Evolutionary conservation across 805 yeast genomes (phyloP).

Genomic region (Schizosaccharomyces pombe): DNA sequence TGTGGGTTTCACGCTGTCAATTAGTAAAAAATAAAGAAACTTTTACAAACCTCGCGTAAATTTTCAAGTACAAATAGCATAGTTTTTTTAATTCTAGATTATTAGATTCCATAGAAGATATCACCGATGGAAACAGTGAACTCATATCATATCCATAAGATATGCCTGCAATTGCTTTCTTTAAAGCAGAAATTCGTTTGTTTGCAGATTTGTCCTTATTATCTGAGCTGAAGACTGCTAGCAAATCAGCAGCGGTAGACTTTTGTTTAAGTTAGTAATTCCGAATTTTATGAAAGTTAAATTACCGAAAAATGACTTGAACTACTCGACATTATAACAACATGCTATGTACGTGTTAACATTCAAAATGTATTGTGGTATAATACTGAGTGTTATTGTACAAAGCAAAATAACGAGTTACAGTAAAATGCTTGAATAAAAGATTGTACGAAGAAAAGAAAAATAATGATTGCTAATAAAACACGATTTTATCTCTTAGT

Average conservation of each 20-base stretch:
- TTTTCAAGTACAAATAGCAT: constrained; percentile 38
- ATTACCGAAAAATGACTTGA: too few species aligned
- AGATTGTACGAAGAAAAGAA: too few species aligned
- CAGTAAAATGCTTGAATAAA: too few species aligned
- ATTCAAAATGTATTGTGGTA: too few species aligned
- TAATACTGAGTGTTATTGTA: too few species aligned
- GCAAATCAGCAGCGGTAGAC: not conserved
- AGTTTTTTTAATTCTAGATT: constrained; percentile 51
- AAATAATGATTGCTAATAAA: too few species aligned
- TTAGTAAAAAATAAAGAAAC: not conserved
- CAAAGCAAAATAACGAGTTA: too few species aligned
- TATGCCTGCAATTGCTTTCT: constrained; percentile 59
- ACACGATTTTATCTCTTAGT: too few species aligned
- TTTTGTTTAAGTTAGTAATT: not conserved
- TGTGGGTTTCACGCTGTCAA: constrained; percentile 25
- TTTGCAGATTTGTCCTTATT: constrained; percentile 17
- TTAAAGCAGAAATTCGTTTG: constrained; percentile 27
- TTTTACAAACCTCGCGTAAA: constrained; percentile 24
- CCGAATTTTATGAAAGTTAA: too few species aligned
- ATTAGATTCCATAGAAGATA: constrained; percentile 23
- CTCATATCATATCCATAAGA: constrained; percentile 68
- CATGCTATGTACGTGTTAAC: too few species aligned
- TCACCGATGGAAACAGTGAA: constrained; percentile 38
- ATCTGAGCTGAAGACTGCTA: constrained; percentile 9
- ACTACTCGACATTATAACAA: too few species aligned